Conservation (phyloP, 2,329 filamentous ascomycete genomes). For the Diaporthe capsici region DNA sequence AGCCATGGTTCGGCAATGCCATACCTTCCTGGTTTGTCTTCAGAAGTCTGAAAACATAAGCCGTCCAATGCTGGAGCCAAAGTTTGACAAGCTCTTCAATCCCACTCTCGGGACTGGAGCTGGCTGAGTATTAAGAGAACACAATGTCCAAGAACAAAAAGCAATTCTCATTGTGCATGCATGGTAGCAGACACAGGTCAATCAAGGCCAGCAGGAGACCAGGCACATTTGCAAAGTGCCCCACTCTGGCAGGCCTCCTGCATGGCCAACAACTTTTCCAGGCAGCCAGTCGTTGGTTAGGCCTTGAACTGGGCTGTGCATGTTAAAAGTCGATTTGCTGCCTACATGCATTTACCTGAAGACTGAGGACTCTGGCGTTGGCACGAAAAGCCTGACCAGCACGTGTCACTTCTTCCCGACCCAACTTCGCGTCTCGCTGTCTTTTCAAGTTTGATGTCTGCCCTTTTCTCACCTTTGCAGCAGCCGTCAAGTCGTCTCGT, state of each 20-base stretch:
- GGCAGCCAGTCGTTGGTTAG: neutral
- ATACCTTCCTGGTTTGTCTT: neutral
- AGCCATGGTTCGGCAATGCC: too few species aligned
- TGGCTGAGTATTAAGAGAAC: neutral
- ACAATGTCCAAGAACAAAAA: neutral
- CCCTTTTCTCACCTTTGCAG: neutral
- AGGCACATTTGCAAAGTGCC: neutral
- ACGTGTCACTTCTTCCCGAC: neutral
- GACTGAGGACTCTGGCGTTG: neutral
- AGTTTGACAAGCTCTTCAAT: neutral
- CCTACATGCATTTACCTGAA: neutral
- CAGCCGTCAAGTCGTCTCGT: neutral
- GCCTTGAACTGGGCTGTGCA: neutral
- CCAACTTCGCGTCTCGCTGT: too few species aligned
- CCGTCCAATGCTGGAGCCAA: neutral
- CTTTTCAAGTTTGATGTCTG: neutral
- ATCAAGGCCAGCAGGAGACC: neutral
- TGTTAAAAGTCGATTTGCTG: neutral
- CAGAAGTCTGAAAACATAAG: neutral
- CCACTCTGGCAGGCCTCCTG: conserved; percentile 9
- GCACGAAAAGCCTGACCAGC: neutral
- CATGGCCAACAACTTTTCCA: neutral
- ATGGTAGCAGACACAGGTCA: neutral
- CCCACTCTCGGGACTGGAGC: neutral
- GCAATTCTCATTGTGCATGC: neutral